These are phyloP conservation scores for Pilaira anomala DNA, from an alignment of 192 early-diverging fungal species.

Conservation along the genomic window DNA sequence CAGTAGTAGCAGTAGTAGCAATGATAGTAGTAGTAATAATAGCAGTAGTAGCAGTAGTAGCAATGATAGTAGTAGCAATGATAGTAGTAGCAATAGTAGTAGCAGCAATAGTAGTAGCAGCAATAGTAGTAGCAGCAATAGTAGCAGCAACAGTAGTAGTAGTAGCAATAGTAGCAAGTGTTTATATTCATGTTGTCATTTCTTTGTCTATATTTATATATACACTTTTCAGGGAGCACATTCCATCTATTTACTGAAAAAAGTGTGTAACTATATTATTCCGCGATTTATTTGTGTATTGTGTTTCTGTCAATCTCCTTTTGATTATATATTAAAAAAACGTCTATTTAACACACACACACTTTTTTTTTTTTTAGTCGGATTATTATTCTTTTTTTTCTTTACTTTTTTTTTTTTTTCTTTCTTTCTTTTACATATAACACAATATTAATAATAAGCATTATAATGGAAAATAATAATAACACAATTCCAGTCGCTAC, in stretches of 20 bases:
- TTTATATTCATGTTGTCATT: slow-evolving; percentile 15
- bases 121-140: too few relatives aligned
- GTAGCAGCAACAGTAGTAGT: too few relatives aligned
- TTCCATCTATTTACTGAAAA: slow-evolving; percentile 16
- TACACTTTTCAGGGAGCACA: slow-evolving; percentile 7
- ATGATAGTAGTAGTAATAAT: too few relatives aligned
- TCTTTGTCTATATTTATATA: slow-evolving; percentile 7
- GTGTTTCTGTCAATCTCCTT: background rate
- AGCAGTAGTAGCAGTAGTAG: too few relatives aligned
- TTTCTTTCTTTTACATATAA: slow-evolving; percentile 13
- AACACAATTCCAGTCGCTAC: slow-evolving; percentile 1
- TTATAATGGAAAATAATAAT: background rate
- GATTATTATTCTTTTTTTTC: background rate
- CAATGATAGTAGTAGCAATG: too few relatives aligned
- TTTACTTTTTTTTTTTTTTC: slow-evolving; percentile 1
- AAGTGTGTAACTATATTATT: too few relatives aligned
- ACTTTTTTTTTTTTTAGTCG: slow-evolving; percentile 5
- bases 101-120: too few relatives aligned
- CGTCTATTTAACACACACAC: background rate
- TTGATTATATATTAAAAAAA: background rate
- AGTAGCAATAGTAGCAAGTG: too few relatives aligned
- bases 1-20: too few relatives aligned
- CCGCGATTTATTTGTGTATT: too few relatives aligned
- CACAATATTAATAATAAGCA: background rate
- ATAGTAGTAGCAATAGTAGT: too few relatives aligned